Evolutionary conservation across 2,329 filamentous ascomycete genomes (phyloP), one percentile per base, ranked within the genome.

Genomic region (Pyricularia sp.): DNA sequence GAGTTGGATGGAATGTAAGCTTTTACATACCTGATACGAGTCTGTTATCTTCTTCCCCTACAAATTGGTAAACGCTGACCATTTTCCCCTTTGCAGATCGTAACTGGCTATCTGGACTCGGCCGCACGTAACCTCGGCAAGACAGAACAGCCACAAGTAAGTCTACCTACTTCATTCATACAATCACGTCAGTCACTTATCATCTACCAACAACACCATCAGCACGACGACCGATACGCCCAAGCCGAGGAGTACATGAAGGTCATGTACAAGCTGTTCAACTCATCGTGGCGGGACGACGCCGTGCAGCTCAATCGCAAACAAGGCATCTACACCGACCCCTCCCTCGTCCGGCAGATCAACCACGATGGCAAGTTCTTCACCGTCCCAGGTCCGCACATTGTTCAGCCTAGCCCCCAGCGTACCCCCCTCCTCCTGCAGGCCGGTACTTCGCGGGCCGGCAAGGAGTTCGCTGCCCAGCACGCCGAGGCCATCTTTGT

Each of bases 401-500:
- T 91, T 72, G 87, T 86, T 69, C 84, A 90, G 67, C 89, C 89
- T 0, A 85, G 84, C 66, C 89, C 88, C 0, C 90, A 92, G 73
- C 80, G 90, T 3, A 91, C 89, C 0, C 90, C 90, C 0, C 80
- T 92, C 1, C 83, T 92, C 4, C 81, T 92, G 3, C 90, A 92
- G 76, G 90, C 90, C 0, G 90, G 90, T 0, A 90, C 89, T 0
- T 90, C 87, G 0, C 85, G 83, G 66, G 83, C 88, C 0, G 90
- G 89, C 1, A 90, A 89, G 75, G 77, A 79, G 0, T 92, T 92
- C 72, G 89, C 88, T 0, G 88, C 89, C 0, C 85, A 88, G 72
- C 88, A 92, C 74, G 90, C 90, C 0, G 90, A 92, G 73, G 89
- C 85, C 2, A 89, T 92, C 67, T 92, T 92, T 72, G 84, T 91